These are phyloP conservation scores for Apiospora marii DNA, from an alignment of 2,329 filamentous ascomycete species.

Conservation along the genomic window DNA sequence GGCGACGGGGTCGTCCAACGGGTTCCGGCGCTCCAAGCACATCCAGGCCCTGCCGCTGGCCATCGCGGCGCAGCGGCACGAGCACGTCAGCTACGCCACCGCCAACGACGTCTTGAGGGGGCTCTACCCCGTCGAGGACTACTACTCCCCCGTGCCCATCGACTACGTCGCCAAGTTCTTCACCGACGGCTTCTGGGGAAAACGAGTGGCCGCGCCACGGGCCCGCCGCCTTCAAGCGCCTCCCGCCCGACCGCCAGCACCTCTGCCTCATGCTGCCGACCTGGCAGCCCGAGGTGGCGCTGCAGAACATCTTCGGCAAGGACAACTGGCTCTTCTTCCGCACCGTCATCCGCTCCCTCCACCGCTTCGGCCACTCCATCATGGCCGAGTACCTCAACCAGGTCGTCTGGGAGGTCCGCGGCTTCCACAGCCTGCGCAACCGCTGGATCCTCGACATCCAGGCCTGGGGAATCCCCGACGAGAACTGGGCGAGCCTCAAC, in stretches of 20 bases:
- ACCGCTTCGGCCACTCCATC: conserved; percentile 22
- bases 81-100: too few species aligned
- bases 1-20: too few species aligned
- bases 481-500: background rate
- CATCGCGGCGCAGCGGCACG: background rate
- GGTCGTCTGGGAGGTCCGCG: conserved; percentile 11
- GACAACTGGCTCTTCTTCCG: conserved; percentile 28
- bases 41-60: background rate
- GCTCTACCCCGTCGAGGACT: conserved; percentile 25
- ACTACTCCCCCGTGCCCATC: conserved; percentile 30
- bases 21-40: background rate
- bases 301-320: background rate
- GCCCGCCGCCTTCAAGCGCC: conserved; percentile 30
- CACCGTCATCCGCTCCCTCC: conserved; percentile 25
- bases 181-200: conserved; percentile 38
- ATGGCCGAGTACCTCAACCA: conserved; percentile 27
- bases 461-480: conserved; percentile 25
- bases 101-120: background rate
- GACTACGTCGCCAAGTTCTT: conserved; percentile 37
- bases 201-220: conserved; percentile 32
- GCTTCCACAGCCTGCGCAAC: conserved; percentile 26
- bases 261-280: background rate
- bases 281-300: background rate
- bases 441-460: background rate
- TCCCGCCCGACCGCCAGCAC: conserved; percentile 23